A percentile compares a stretch with the other conserved stretches of the same genome.
Evolutionary conservation across 352 stramenopile genomes (phyloP).

Genomic region (Nothophytophthora sp.): DNA sequence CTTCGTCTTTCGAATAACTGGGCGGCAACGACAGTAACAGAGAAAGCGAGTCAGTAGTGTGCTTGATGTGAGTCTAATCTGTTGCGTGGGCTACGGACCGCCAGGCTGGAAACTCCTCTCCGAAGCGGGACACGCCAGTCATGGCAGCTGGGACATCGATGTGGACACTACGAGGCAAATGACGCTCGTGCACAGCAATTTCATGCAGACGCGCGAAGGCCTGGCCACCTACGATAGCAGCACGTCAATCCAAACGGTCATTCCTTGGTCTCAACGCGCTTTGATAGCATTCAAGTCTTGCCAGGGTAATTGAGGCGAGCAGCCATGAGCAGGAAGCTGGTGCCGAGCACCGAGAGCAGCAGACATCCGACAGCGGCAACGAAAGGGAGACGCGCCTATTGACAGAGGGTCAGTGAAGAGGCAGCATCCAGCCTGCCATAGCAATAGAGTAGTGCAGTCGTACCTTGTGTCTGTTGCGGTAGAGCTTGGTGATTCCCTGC

Average conservation of each 20-base stretch:
- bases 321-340: conserved; percentile 63
- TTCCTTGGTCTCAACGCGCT: no score
- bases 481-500: conserved; percentile 76
- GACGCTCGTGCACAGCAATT: conserved; percentile 26
- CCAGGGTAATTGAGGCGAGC: conserved; percentile 94
- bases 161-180: conserved; percentile 66
- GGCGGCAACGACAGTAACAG: no score
- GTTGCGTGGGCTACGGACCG: no score
- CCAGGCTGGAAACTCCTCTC: conserved; percentile 77
- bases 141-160: conserved; percentile 95
- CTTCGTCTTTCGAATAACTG: conserved; percentile 84
- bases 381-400: conserved; percentile 50
- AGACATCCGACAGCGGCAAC: conserved; percentile 56
- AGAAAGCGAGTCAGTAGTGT: no score
- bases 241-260: no score
- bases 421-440: neutral
- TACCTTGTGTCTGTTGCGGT: conserved; percentile 62
- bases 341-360: conserved; percentile 43
- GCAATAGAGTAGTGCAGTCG: neutral
- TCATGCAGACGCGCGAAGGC: conserved; percentile 68
- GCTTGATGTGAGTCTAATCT: no score
- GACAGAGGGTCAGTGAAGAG: neutral
- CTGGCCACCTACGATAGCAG: conserved; percentile 47
- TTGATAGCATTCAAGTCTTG: no score
- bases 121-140: conserved; percentile 93